Percentiles rank a stretch among this genome's conserved stretches.
phyloP scores from a whole-genome alignment of 1,139 yeast genomes.

The Eremothecium gossypii region DNA sequence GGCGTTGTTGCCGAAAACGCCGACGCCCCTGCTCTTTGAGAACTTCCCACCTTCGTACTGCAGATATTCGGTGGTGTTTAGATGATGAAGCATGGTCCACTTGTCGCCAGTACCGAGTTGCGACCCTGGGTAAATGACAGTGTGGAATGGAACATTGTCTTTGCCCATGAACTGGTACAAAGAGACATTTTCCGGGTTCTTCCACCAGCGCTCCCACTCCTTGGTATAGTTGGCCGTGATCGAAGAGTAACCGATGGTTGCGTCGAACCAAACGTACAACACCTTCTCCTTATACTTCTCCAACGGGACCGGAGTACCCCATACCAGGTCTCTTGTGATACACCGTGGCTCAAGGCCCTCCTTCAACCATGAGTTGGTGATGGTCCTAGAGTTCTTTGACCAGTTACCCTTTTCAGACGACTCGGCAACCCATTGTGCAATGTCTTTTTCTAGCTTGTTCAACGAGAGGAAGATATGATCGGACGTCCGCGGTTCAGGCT shows the following conservation, averaged over 20 bases:
- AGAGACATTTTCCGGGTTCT: conserved; percentile 72
- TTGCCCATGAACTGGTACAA: conserved; percentile 98
- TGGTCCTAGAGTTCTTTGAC: conserved; percentile 84
- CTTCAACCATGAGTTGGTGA: conserved; percentile 86
- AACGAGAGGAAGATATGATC: conserved; percentile 78
- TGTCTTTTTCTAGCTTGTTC: conserved; percentile 70
- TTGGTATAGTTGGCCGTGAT: conserved; percentile 90
- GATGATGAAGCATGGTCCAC: conserved; percentile 88
- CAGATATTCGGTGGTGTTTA: conserved; percentile 90
- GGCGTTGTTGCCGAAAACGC: conserved; percentile 97
- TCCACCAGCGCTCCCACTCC: conserved; percentile 88
- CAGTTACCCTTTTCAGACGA: conserved; percentile 69
- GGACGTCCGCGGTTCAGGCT: conserved; percentile 72
- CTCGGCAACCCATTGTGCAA: conserved; percentile 62
- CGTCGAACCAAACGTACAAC: conserved; percentile 97
- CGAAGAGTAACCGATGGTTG: conserved; percentile 91
- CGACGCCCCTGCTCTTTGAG: conserved; percentile 92
- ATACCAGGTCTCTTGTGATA: conserved; percentile 89
- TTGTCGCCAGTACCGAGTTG: conserved; percentile 78
- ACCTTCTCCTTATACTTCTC: conserved; percentile 79
- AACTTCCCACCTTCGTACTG: conserved; percentile 98
- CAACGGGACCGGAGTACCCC: conserved; percentile 98
- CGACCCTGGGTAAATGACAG: conserved; percentile 93
- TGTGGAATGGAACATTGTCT: conserved; percentile 97
- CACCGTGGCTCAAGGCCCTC: conserved; percentile 92